Conservation (phyloP, 805 yeast genomes). For the Starmerella khaoyaiensis region DNA sequence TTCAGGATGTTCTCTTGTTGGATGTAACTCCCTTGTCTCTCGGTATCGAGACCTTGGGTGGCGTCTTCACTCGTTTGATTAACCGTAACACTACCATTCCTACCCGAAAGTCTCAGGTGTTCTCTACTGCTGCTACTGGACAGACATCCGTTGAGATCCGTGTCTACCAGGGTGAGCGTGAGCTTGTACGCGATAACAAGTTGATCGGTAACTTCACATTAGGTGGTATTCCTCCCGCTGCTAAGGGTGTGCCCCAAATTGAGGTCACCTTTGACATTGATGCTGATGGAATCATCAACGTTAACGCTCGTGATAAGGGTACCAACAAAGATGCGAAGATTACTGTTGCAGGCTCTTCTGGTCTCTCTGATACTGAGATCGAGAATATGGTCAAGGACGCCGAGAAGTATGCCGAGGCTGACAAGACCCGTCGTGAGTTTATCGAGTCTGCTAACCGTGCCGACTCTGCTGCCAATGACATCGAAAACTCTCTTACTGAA, state of each 20-base stretch:
- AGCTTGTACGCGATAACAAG: constrained; percentile 94
- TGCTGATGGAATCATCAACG: constrained; percentile 95
- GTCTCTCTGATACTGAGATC: constrained; percentile 78
- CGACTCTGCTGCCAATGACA: constrained; percentile 72
- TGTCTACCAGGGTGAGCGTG: constrained; percentile 99
- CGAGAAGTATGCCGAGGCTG: constrained; percentile 76
- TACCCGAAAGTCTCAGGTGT: constrained; percentile 89
- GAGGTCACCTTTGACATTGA: constrained; percentile 93
- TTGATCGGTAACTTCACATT: constrained; percentile 92
- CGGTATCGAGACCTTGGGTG: constrained; percentile 97
- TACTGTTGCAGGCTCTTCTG: constrained; percentile 93
- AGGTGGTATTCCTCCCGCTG: constrained; percentile 90
- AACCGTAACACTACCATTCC: constrained; percentile 94
- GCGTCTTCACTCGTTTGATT: constrained; percentile 86
- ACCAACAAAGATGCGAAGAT: constrained; percentile 88
- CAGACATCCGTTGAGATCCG: constrained; percentile 94
- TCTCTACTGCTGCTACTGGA: constrained; percentile 93
- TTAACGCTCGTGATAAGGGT: constrained; percentile 85
- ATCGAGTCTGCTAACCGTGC: constrained; percentile 79
- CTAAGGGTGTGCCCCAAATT: constrained; percentile 88
- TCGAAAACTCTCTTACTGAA: constrained; percentile 72
- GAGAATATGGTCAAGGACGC: constrained; percentile 87
- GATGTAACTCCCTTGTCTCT: constrained; percentile 84
- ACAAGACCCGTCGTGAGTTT: constrained; percentile 71
- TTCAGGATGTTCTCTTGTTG: constrained; percentile 75